Conservation (phyloP, 768 basidiomycete species). For the Sarcodon aspratus region DNA sequence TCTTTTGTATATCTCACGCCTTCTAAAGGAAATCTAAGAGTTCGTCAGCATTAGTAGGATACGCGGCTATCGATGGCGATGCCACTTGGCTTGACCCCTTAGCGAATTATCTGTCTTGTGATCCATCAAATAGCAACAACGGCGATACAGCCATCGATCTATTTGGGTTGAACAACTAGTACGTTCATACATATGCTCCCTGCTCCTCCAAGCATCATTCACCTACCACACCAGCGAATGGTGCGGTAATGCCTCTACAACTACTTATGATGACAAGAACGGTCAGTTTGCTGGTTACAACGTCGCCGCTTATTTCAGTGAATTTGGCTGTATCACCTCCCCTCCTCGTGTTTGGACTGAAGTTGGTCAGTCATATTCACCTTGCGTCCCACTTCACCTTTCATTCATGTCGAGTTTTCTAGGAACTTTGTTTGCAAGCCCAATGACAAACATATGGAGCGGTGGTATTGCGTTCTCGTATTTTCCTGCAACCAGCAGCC, state of each 20-base stretch:
- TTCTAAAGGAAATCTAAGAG: conserved; percentile 44
- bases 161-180: conserved; percentile 86
- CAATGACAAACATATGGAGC: conserved; percentile 76
- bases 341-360: conserved; percentile 75
- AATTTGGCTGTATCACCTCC: conserved; percentile 64
- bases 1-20: background rate
- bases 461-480: conserved; percentile 87
- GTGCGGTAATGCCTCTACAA: conserved; percentile 59
- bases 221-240: conserved; percentile 44
- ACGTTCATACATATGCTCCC: conserved; percentile 16
- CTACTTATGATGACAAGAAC: conserved; percentile 44
- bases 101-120: conserved; percentile 76
- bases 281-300: conserved; percentile 52
- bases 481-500: conserved; percentile 67
- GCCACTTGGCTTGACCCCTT: conserved; percentile 49
- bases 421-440: conserved; percentile 52
- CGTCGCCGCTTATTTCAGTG: conserved; percentile 82
- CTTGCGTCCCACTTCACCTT: too few relatives aligned
- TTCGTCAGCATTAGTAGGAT: conserved; percentile 65
- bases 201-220: background rate
- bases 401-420: too few relatives aligned
- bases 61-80: conserved; percentile 74
- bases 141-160: conserved; percentile 65
- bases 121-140: conserved; percentile 38
- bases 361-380: conserved; percentile 15